Base-by-base conservation (phyloP, 2,329 filamentous ascomycete species). In the Orbilia brochopaga region DNA sequence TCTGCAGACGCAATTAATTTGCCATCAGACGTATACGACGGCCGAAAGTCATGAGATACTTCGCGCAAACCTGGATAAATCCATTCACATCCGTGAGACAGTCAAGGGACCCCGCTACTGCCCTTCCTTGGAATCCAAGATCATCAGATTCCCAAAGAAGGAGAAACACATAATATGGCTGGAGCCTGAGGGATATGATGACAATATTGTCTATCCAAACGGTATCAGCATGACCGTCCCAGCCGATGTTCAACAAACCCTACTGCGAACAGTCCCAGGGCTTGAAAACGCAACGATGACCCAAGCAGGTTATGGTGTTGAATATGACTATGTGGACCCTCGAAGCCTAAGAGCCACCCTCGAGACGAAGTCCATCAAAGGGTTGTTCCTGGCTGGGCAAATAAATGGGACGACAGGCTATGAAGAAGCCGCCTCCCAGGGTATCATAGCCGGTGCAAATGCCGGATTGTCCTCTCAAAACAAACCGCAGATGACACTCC, bases 371-470 rank as follows among this genome's bases (percentile, higher is more conserved):
- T 85, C 89, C 21, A 96, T 99, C 73, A 83, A 83, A 6, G 94
- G 94, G 0, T 85, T 99, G 11, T 99, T 90, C 80, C 84, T 99
- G 32, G 94, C 94, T 0, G 94, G 94, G 2, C 94, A 99, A 79
- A 97, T 99, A 79, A 99, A 99, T 79, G 94, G 94, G 51, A 99
- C 94, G 0, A 99, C 94, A 0, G 94, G 94, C 2, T 99, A 99
- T 79, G 94, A 99, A 81, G 94, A 99, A 82, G 94, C 94, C 8
- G 92, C 94, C 0, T 93, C 90, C 0, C 94, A 99, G 79, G 94
- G 94, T 8, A 84, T 99, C 52, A 82, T 99, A 13, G 94, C 94
- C 0, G 94, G 94, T 32, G 92, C 93, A 77, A 99, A 99, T 78
- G 94, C 94, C 0, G 94, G 93, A 1, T 85, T 94, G n/a, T 85